Evolutionary conservation across 495 filamentous ascomycete species (phyloP), one percentile per base, ranked within the genome.

Genomic region (Clohesyomyces aquaticus): DNA sequence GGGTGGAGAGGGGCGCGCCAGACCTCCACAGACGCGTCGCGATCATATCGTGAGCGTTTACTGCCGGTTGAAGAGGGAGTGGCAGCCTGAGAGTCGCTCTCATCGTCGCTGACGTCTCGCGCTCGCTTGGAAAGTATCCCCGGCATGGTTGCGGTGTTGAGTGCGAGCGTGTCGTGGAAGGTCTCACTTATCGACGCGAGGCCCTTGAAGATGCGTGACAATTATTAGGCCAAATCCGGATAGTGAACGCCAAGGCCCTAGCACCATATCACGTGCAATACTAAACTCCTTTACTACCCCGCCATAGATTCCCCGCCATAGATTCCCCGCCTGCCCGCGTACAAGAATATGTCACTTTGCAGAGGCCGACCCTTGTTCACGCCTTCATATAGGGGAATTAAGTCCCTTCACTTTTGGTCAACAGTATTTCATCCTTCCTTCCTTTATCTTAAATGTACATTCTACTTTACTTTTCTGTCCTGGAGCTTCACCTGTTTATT

Each of bases 21-120:
- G 47, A 63, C 59, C 52, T 53, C 38, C 21, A 6, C 22, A 0
- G 50, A 61, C 66, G 70, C 63, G 64, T 70, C 54, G 51, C 59
- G 28, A 32, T 56, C 57, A 21, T 59, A 41, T 26, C 72, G 67
- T 21, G 67, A 57, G 55, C 72, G 72, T 63, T 74, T 74, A 45
- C 61, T 72, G 57, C 57, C 50, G 22, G 32, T 26, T 6, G 70
- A 66, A 23, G 26, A 29, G 12, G 43, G 32, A 23, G 19, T 32
- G 25, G 55, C 4, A 45, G 43, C 29, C 12, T 47, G 51, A 14
- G 64, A 64, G 11, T 27, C 3, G 2, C 69, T 66, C 1, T 70
- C 67, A 12, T 61, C 63, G 11, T 73, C 67, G 53, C 57, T 61
- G 1, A 29, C 21, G 18, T 16, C 19, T 23, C 11, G 11, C 10